Conservation (phyloP, 2,329 filamentous ascomycete species). For the Aureobasidium musti region DNA sequence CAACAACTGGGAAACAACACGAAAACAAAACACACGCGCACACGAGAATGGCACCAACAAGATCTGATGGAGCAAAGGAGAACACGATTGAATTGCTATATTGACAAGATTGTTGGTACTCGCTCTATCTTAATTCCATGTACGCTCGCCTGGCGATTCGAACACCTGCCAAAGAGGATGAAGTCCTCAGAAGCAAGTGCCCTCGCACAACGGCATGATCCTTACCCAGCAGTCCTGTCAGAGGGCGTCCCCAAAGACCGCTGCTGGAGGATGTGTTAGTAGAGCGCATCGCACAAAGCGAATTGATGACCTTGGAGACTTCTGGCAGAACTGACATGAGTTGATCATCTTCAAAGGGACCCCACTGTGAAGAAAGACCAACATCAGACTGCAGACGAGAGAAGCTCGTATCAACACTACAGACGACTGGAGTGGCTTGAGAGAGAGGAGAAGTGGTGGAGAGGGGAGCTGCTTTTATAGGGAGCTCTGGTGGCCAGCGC, state of each 20-base stretch:
- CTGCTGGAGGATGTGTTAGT: neutral
- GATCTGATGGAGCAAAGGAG: neutral
- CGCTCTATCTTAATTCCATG: conserved; percentile 14
- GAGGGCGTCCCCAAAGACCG: conserved; percentile 1
- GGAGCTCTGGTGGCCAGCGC: neutral
- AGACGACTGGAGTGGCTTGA: conserved; percentile 1
- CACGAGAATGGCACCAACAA: too few species aligned
- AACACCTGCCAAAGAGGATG: neutral
- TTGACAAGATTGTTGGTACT: neutral
- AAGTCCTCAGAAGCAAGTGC: neutral
- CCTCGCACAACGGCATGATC: conserved; percentile 4
- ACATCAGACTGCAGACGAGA: neutral
- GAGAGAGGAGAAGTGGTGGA: neutral
- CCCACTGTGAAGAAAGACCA: conserved; percentile 2
- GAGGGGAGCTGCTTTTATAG: conserved; percentile 1
- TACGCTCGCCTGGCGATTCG: conserved; percentile 10
- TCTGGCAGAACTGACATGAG: neutral
- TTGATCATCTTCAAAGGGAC: conserved; percentile 5
- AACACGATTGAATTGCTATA: neutral
- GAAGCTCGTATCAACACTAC: neutral
- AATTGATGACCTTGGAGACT: conserved; percentile 15
- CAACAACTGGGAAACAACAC: neutral
- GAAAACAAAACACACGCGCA: neutral
- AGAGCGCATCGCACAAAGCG: conserved; percentile 20
- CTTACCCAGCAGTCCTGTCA: neutral